phyloP scores from a whole-genome alignment of 208 protist genomes.

The Novymonas esmeraldas region DNA sequence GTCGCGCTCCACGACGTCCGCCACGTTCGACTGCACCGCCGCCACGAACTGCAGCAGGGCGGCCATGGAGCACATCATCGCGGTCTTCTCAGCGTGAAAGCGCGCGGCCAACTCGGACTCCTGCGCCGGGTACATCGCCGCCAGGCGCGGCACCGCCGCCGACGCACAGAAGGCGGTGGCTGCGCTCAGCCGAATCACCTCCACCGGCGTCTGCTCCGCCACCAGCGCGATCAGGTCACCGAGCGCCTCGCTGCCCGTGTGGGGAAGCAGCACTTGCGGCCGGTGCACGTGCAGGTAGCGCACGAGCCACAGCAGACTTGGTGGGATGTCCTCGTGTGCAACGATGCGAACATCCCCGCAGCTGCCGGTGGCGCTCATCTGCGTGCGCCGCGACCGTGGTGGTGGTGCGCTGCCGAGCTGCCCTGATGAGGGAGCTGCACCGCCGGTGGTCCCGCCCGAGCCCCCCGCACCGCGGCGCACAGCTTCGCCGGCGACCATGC shows the following conservation, averaged over 20 bases:
- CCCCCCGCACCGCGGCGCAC: constrained; percentile 17
- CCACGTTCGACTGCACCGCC: constrained; percentile 50
- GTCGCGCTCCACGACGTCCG: constrained; percentile 70
- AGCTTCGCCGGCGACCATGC: constrained; percentile 24
- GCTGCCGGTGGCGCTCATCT: background rate
- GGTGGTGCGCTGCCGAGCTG: background rate
- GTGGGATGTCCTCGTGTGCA: constrained; percentile 39
- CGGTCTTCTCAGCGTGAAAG: constrained; percentile 43
- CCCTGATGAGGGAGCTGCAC: background rate
- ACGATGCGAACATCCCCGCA: constrained; percentile 28
- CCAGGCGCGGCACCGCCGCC: constrained; percentile 45
- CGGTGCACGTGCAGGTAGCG: constrained; percentile 44
- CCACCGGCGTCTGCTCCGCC: constrained; percentile 11
- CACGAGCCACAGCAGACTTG: constrained; percentile 53
- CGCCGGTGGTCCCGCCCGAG: background rate
- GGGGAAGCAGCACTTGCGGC: constrained; percentile 51
- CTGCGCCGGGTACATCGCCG: constrained; percentile 53
- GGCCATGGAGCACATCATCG: constrained; percentile 79
- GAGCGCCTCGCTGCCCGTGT: constrained; percentile 35
- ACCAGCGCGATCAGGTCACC: constrained; percentile 38
- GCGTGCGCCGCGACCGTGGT: background rate
- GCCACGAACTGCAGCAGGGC: constrained; percentile 63
- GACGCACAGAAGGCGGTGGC: constrained; percentile 39
- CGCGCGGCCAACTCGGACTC: constrained; percentile 50
- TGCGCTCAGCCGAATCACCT: constrained; percentile 40